Base-by-base conservation (phyloP, 2,329 filamentous ascomycete genomes). In the Aspergillus ochraceus region DNA sequence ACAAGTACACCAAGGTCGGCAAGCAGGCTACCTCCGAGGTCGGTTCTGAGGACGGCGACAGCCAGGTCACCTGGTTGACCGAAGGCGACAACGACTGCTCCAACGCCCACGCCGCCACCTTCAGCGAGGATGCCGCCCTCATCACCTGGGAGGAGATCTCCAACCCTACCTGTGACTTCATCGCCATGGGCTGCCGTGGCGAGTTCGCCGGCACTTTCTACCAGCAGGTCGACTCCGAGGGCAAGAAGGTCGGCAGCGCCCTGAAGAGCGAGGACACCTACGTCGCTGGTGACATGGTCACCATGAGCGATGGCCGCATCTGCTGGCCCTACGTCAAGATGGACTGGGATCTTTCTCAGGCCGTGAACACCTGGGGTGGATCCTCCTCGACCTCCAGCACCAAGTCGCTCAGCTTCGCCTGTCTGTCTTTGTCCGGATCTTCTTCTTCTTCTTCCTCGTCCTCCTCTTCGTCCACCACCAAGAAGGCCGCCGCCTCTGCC, bases 211-310 rank as follows among this genome's bases (percentile, higher is more conserved):
- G 86, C 10, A 82, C 85, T 8, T 83, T 80, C 71, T 88, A 84
- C 78, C 85, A 88, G 74, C 75, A 84, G 55, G 81, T 88, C 26
- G 77, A 80, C 66, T 78, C 72, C 55, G 71, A 76, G 12, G 86
- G 85, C 2, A 73, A 77, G 55, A 84, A 80, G 68, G 74, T 86
- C 39, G 85, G 84, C 20, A 73, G 78, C 17, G 72, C 82, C 1
- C 66, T 86, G 59, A 77, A 76, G 56, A 80, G 78, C n/a, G 78
- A 71, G 12, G 78, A 86, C 68, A 80, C 82, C n/a, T 85, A 79
- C 65, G 83, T 88, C 50, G 83, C 85, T 8, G 86, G 86, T 45
- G 86, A 88, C 66, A 86, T 88, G 79, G 84, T 85, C 11, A 86
- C 83, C 32, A 82, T 86, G 77, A 66, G 74, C n/a, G 83, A 86